These are phyloP conservation scores for Sugiyamaella americana DNA, from an alignment of 805 yeast species.

Conservation along the genomic window DNA sequence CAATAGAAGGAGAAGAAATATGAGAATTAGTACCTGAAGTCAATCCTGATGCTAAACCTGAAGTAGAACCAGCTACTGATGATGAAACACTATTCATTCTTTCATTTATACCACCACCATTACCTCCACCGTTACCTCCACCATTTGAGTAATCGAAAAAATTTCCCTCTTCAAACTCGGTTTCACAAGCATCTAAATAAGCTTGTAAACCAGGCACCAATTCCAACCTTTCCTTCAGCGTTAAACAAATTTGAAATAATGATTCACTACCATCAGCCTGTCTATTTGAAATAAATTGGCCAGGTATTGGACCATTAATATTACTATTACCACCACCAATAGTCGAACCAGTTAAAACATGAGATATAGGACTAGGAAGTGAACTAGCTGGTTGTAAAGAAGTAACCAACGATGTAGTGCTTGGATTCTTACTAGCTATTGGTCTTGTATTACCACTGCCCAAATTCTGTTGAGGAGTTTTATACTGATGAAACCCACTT, in stretches of 20 bases:
- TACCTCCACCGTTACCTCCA: constrained; percentile 1
- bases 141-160: constrained; percentile 4
- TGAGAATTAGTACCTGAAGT: background rate
- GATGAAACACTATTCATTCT: constrained; percentile 1
- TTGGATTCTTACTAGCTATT: constrained; percentile 3
- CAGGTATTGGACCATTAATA: constrained; percentile 1
- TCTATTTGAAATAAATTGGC: constrained; percentile 14
- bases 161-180: constrained; percentile 11
- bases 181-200: constrained; percentile 8
- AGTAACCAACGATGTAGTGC: constrained; percentile 2
- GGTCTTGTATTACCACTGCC: background rate
- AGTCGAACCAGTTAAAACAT: background rate
- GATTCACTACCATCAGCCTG: constrained; percentile 22
- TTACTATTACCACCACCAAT: too few species aligned
- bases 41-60: constrained; percentile 1
- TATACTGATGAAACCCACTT: background rate
- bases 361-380: background rate
- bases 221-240: constrained; percentile 21
- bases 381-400: background rate
- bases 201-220: constrained; percentile 20
- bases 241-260: constrained; percentile 24
- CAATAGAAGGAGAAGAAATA: background rate
- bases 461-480: background rate
- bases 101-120: constrained; percentile 11
- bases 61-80: constrained; percentile 6